These are phyloP conservation scores for Saccharum hybrid DNA, from an alignment of 202 grass and related monocot species.

Conservation along the genomic window DNA sequence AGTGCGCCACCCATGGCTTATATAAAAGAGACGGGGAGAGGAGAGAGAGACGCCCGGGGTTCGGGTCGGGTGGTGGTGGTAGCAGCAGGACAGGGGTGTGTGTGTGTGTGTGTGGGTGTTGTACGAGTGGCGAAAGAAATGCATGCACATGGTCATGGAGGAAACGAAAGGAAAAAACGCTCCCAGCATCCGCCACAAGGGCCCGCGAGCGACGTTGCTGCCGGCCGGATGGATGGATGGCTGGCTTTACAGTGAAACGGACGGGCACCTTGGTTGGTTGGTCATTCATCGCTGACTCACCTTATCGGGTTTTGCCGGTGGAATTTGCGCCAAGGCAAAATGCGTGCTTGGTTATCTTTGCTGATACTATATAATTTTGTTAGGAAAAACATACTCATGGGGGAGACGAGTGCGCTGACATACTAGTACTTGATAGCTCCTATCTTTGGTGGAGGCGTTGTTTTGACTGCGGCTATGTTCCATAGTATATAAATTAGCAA, in stretches of 20 bases:
- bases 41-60: background rate
- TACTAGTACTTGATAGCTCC: background rate
- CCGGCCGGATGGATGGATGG: background rate
- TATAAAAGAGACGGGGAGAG: conserved; percentile 45
- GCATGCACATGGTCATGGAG: conserved; percentile 35
- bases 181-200: conserved; percentile 29
- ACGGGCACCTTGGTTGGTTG: background rate
- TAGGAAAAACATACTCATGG: background rate
- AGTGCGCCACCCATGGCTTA: conserved; percentile 61
- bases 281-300: conserved; percentile 39
- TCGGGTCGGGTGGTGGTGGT: background rate
- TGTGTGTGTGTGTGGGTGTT: background rate
- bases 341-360: background rate
- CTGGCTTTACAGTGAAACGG: conserved; percentile 36
- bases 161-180: background rate
- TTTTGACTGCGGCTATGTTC: background rate
- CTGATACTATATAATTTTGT: background rate
- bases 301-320: conserved; percentile 53
- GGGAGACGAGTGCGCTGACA: background rate
- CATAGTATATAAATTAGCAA: no score
- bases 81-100: background rate
- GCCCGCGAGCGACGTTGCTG: background rate
- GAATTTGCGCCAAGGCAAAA: conserved; percentile 4
- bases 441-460: background rate
- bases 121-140: background rate